Evolutionary conservation across 495 filamentous ascomycete species (phyloP).

Genomic region (Aspergillus saccharolyticus): DNA sequence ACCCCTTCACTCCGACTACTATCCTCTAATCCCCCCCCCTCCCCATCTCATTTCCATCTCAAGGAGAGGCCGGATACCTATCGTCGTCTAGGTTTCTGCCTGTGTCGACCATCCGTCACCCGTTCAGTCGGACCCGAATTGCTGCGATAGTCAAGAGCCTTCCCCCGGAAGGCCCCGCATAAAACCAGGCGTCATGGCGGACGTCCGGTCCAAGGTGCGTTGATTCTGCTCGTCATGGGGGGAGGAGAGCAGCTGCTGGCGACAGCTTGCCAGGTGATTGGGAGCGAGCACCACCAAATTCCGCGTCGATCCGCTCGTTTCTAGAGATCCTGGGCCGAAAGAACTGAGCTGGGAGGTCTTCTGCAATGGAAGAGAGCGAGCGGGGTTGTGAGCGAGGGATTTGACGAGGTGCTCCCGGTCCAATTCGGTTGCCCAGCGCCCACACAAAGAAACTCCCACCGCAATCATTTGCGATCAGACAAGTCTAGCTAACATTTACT

Average conservation of each 20-base stretch:
- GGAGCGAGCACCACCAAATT: not conserved
- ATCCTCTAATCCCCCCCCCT: not conserved
- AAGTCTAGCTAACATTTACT: conserved; percentile 21
- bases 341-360: not conserved
- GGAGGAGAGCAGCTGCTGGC: not conserved
- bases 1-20: conserved; percentile 17
- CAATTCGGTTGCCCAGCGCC: not conserved
- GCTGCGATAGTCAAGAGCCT: conserved; percentile 45
- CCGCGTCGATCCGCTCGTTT: not conserved
- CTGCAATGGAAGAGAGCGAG: not conserved
- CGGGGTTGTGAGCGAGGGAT: conserved; percentile 1
- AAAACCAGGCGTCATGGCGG: conserved; percentile 48
- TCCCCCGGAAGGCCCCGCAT: conserved; percentile 47
- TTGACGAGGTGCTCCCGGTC: not conserved
- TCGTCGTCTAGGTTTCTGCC: conserved; percentile 33
- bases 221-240: conserved; percentile 3
- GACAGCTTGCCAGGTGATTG: not conserved
- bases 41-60: conserved; percentile 26
- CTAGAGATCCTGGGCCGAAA: not conserved
- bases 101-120: conserved; percentile 22
- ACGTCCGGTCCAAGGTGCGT: conserved; percentile 50
- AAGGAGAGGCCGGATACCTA: conserved; percentile 31
- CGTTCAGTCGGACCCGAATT: conserved; percentile 27
- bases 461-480: not conserved
- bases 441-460: not conserved